Evolutionary conservation across 371 early-diverging fungal genomes (phyloP), one percentile per base, ranked within the genome.

Genomic region (Mucor piriformis): DNA sequence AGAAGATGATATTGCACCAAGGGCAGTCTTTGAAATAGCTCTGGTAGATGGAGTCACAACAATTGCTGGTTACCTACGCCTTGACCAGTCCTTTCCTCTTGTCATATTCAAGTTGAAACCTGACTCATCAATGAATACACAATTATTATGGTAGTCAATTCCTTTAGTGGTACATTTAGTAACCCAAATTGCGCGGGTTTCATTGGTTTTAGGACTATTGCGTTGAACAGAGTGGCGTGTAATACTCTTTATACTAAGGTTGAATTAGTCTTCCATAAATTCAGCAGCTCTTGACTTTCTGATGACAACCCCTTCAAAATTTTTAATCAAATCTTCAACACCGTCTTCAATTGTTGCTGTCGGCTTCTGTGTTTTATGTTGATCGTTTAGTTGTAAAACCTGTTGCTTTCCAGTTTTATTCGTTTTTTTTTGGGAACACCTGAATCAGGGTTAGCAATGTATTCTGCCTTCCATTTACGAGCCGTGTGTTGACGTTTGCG

Each of bases 261-360:
- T 54, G 32, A 43, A 38, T 32, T 54, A 21, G 24, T 54, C 24
- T 54, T 54, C 42, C 54, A 42, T 54, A 38, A 54, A 54, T 42
- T 54, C 54, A 24, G 42, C 54, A 2, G 40, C 54, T 29, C 42
- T 38, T 13, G 42, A 25, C 16, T 54, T 54, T 54, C 40, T 54
- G 1, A 54, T 54, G 38, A 25, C 18, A 20, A 54, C 32, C 11
- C 24, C 42, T 43, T 40, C 54, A 21, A 54, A 54, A 21, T 3
- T 54, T 21, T 18, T 16, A 18, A 25, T 43, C 55, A 43, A 46
- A 38, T 43, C 44, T 29, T 54, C 32, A 15, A 32, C 44, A 32
- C 43, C 32, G 38, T 54, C 44, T 1, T 43, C 44, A 27, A 54
- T 43, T 32, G 54, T 54, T 16, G 54, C 54, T 21, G 15, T 50